phyloP scores from a whole-genome alignment of 768 basidiomycete species.

The Amanita pallidorosea region DNA sequence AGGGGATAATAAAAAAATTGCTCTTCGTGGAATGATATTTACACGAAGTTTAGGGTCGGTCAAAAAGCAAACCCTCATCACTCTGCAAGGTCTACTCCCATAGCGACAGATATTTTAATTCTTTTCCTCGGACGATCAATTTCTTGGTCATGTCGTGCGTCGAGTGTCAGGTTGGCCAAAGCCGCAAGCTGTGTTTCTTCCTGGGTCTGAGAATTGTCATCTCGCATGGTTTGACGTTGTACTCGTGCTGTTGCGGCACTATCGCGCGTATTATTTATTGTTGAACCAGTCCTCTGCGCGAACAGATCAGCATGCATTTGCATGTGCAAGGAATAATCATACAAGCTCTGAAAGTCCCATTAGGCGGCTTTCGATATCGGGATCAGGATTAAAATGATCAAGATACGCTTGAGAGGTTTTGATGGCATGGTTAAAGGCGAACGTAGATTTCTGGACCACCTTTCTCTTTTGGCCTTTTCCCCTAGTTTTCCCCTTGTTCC shows the following conservation, averaged over 20 bases:
- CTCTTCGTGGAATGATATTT: background rate
- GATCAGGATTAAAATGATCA: constrained; percentile 61
- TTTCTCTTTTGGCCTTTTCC: constrained; percentile 32
- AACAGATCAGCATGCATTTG: constrained; percentile 3
- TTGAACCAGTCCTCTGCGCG: constrained; percentile 11
- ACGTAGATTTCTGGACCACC: constrained; percentile 45
- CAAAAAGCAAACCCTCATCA: constrained; percentile 13
- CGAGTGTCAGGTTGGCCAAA: constrained; percentile 18
- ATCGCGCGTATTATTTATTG: constrained; percentile 7
- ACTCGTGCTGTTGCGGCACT: constrained; percentile 6
- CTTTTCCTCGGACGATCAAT: constrained; percentile 38
- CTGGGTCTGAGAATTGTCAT: constrained; percentile 25
- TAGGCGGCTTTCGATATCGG: constrained; percentile 45
- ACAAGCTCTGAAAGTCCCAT: constrained; percentile 54
- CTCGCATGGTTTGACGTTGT: background rate
- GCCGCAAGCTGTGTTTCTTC: constrained; percentile 17
- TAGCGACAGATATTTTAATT: constrained; percentile 61
- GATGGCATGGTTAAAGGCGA: constrained; percentile 42
- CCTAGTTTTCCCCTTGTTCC: constrained; percentile 26
- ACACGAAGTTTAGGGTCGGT: constrained; percentile 5
- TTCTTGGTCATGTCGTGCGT: constrained; percentile 15
- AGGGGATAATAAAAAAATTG: constrained; percentile 24
- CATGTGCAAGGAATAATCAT: constrained; percentile 5
- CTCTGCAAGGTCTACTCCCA: constrained; percentile 67
- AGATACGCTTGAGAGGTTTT: constrained; percentile 36